Conservation (phyloP, 208 protist genomes). For the Crithidia thermophila region DNA sequence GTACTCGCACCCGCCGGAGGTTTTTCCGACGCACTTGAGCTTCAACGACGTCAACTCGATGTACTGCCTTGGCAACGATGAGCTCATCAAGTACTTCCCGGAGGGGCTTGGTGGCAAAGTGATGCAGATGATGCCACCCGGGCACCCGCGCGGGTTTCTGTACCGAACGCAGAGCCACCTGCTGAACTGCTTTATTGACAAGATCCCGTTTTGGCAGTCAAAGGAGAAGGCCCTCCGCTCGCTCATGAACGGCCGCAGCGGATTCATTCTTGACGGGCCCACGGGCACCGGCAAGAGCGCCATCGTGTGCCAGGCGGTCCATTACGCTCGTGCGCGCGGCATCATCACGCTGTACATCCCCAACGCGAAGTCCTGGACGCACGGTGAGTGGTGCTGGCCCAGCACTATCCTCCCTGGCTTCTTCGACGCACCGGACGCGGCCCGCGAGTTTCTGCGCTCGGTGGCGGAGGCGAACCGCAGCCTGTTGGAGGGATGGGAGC, state of each 20-base stretch:
- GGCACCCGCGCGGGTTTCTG: constrained; percentile 90
- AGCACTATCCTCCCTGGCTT: constrained; percentile 91
- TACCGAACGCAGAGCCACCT: constrained; percentile 91
- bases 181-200: constrained; percentile 90
- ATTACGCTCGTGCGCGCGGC: constrained; percentile 76
- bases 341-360: constrained; percentile 87
- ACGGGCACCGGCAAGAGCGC: constrained; percentile 89
- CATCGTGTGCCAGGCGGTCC: constrained; percentile 88
- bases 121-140: constrained; percentile 90
- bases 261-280: constrained; percentile 89
- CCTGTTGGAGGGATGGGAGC: constrained; percentile 59
- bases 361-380: constrained; percentile 87
- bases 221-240: constrained; percentile 63
- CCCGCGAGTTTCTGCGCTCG: constrained; percentile 79
- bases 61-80: constrained; percentile 92
- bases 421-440: constrained; percentile 91
- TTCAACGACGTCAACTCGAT: constrained; percentile 91
- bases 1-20: constrained; percentile 82
- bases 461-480: constrained; percentile 72
- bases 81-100: constrained; percentile 83
- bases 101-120: constrained; percentile 91
- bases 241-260: constrained; percentile 67
- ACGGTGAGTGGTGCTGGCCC: constrained; percentile 92
- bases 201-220: constrained; percentile 78
- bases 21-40: constrained; percentile 53